These are phyloP conservation scores for Fusarium sp. DNA, from an alignment of 2,329 filamentous ascomycete genomes.

Conservation along the genomic window DNA sequence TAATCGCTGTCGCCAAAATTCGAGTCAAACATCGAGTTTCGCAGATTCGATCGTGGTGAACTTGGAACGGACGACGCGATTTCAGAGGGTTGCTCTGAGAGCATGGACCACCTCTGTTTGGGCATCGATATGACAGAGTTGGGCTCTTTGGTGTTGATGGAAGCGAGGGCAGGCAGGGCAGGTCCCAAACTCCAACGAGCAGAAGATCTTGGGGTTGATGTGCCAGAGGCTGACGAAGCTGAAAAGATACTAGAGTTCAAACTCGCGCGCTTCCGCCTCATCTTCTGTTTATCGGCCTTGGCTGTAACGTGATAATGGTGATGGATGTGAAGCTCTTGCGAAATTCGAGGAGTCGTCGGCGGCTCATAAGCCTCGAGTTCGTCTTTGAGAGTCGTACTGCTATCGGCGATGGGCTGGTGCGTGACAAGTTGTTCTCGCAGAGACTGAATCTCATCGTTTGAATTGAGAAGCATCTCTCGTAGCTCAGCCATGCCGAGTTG, in stretches of 20 bases:
- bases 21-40: slow-evolving; percentile 81
- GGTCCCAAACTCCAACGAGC: slow-evolving; percentile 52
- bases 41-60: slow-evolving; percentile 80
- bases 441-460: slow-evolving; percentile 92
- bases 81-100: slow-evolving; percentile 65
- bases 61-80: slow-evolving; percentile 80
- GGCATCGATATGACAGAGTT: slow-evolving; percentile 56
- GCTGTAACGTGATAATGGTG: slow-evolving; percentile 86
- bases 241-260: slow-evolving; percentile 70
- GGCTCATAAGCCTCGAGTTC: slow-evolving; percentile 69
- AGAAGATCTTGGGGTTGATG: slow-evolving; percentile 53
- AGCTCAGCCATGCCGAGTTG: slow-evolving; percentile 93
- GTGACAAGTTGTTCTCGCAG: slow-evolving; percentile 82
- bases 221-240: slow-evolving; percentile 54
- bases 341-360: slow-evolving; percentile 46
- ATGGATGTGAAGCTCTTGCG: slow-evolving; percentile 88
- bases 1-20: slow-evolving; percentile 68
- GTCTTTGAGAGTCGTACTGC: slow-evolving; percentile 68
- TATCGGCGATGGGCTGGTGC: slow-evolving; percentile 73
- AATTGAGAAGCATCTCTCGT: slow-evolving; percentile 87
- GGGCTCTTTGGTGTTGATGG: slow-evolving; percentile 59
- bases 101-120: slow-evolving; percentile 68
- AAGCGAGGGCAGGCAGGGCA: slow-evolving; percentile 52
- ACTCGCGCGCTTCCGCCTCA: slow-evolving; percentile 77
- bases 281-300: slow-evolving; percentile 68